Base-by-base conservation (phyloP, 73 alveolate species). In the Tetrahymena thermophila region DNA sequence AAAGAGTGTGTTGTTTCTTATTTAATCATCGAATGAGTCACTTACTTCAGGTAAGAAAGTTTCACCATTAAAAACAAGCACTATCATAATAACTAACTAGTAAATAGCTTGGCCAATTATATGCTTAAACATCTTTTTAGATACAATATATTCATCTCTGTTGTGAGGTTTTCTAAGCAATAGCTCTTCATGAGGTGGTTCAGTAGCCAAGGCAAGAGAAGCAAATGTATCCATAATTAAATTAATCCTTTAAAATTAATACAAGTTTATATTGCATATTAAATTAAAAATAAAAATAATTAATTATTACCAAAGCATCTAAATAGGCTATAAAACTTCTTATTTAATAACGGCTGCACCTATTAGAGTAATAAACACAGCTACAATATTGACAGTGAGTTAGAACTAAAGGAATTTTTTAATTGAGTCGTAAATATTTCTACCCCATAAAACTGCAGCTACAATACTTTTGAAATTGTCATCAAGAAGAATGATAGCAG, bases 151-250 rank as follows among this genome's bases (percentile, higher is more conserved):
- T 40, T 97, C 99, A 34, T 96, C 97, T 93, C 98, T 96, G 17
- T 95, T 93, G 85, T 98, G 96, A 58, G 99, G 99, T 38, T 97
- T 98, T 89, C 99, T 97, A 25, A 96, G 71, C n/a, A 99, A 94
- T 8, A 98, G 96, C 25, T 94, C 98, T 34, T 94, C 98, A 34
- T 98, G 98, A n/a, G 99, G 99, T 4, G 99, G 98, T 96, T 98
- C 99, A 11, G 99, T 98, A 17, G 99, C 99, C 42, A 98, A 97
- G 25, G 99, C 99, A 43, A 99, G 94, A 14, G 99, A 96, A 42
- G 98, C 99, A 56, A 98, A 94, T n/a, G 99, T 96, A 93, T 97
- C 98, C 99, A 98, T 98, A 93, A 98, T 96, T 55, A 98, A 94
- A 96, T 98, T 98, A 9, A 98, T 96, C 89, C 89, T 71, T 11